These are phyloP conservation scores for Solanum clarkiae DNA, from an alignment of 257 asterid genomes.

Conservation along the genomic window DNA sequence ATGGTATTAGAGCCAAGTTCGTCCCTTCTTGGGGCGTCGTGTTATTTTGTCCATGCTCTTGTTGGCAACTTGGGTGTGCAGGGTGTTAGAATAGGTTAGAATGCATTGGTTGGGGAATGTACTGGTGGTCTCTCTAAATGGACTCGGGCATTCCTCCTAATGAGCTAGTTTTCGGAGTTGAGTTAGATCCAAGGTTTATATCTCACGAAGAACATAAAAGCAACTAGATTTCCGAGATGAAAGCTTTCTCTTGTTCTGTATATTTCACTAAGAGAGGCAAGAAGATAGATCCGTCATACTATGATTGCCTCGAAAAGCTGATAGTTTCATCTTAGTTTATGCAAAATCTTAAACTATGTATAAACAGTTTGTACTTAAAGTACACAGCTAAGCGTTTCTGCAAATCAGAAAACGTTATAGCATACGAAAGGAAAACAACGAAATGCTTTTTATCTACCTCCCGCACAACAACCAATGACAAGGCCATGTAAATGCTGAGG, in stretches of 20 bases:
- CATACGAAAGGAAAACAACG: neutral
- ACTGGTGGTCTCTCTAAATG: neutral
- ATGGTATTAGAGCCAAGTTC: neutral
- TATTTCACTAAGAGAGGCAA: neutral
- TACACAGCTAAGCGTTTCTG: neutral
- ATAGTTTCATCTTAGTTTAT: neutral
- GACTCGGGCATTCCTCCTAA: neutral
- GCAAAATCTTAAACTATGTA: neutral
- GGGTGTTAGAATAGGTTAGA: neutral
- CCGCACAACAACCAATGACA: conserved; percentile 29
- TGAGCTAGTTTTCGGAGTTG: neutral
- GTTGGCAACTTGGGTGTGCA: neutral
- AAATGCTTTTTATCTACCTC: conserved; percentile 13
- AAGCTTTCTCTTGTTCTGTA: neutral
- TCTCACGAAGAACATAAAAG: neutral
- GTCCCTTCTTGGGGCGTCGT: neutral
- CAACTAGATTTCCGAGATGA: neutral
- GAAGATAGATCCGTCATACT: neutral
- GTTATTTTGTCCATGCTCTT: neutral
- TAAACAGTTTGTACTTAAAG: neutral
- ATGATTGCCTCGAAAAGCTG: neutral
- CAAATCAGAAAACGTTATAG: neutral
- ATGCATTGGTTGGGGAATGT: neutral
- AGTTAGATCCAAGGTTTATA: neutral
- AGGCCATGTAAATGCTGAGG: conserved; percentile 25